Evolutionary conservation across 257 asterid genomes (phyloP).

Genomic region (Schizonepeta tenuifolia): DNA sequence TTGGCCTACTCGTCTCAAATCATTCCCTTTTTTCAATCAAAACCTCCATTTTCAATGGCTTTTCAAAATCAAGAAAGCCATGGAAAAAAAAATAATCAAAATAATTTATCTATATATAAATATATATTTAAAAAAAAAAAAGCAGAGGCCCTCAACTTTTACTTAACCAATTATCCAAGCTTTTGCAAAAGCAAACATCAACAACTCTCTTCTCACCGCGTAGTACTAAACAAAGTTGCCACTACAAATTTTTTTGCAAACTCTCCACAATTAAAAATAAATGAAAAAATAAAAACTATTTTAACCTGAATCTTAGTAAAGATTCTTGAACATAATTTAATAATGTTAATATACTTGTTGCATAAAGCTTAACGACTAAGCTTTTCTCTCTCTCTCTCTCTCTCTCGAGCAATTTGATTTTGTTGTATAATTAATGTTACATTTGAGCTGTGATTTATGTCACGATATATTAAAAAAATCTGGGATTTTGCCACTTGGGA

Average conservation of each 20-base stretch:
- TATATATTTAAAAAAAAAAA: background rate
- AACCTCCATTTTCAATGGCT: constrained; percentile 35
- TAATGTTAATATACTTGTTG: constrained; percentile 21
- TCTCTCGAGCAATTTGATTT: constrained; percentile 32
- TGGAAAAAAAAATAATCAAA: background rate
- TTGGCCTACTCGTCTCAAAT: constrained; percentile 13
- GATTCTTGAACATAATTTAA: constrained; percentile 35
- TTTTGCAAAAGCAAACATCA: constrained; percentile 45
- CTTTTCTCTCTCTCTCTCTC: background rate
- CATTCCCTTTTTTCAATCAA: background rate
- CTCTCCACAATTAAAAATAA: background rate
- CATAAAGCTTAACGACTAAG: constrained; percentile 29
- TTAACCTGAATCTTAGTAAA: constrained; percentile 38
- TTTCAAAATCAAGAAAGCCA: constrained; percentile 54
- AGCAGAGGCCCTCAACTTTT: constrained; percentile 40
- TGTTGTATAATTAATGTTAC: constrained; percentile 21
- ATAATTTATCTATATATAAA: background rate
- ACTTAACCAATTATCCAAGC: constrained; percentile 44
- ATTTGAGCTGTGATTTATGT: constrained; percentile 28
- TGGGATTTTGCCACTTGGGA: constrained; percentile 18
- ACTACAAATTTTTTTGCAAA: constrained; percentile 11
- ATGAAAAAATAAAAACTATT: background rate
- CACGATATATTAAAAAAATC: constrained; percentile 16
- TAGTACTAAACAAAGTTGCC: constrained; percentile 15
- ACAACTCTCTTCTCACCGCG: constrained; percentile 30